Base-by-base conservation (phyloP, 768 basidiomycete genomes). In the Cyathus striatus region DNA sequence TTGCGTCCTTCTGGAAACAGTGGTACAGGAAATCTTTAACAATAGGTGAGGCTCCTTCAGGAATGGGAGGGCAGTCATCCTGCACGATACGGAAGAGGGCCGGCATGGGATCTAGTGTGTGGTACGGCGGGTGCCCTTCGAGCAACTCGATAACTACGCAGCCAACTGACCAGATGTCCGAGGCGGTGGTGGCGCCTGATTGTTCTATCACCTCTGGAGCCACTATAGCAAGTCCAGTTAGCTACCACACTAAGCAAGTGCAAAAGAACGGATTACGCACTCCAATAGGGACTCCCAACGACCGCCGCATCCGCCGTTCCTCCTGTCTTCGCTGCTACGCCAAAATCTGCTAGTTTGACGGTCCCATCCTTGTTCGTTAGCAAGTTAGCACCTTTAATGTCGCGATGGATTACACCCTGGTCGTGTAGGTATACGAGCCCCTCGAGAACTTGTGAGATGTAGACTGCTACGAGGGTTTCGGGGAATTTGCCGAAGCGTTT, bases 181-280 rank as follows among this genome's bases (percentile, higher is more conserved):
- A 95, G 12, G 96, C 86, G 1, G 95, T 96, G 1, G 92, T 94
- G 23, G 96, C 95, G 23, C 96, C 96, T 23, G 85, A 86, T 62
- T 99, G 96, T 54, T 99, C 96, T 45, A 99, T 97, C 37, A 99
- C 90, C 64, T 99, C 96, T 2, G 96, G 96, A 6, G 96, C 94
- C 96, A 99, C 88, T 90, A 50, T 30, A 45, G 48, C 40, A 27
- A n/a, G n/a, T n/a, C n/a, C n/a, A n/a, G n/a, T n/a, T n/a, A n/a
- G n/a, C n/a, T n/a, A n/a, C n/a, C n/a, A 42, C 38, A 36, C 45
- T 41, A 21, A 55, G 36, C 39, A 23, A 14, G 14, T 39, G 16
- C 42, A 30, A 27, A 41, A 24, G 16, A 45, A 30, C 23, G 3
- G 26, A 42, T 6, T 40, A 24, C 85, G 51, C 62, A 92, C 89